Evolutionary conservation across 1,284 basidiomycete genomes (phyloP), one percentile per base, ranked within the genome.

Genomic region (Coriolopsis trogii): DNA sequence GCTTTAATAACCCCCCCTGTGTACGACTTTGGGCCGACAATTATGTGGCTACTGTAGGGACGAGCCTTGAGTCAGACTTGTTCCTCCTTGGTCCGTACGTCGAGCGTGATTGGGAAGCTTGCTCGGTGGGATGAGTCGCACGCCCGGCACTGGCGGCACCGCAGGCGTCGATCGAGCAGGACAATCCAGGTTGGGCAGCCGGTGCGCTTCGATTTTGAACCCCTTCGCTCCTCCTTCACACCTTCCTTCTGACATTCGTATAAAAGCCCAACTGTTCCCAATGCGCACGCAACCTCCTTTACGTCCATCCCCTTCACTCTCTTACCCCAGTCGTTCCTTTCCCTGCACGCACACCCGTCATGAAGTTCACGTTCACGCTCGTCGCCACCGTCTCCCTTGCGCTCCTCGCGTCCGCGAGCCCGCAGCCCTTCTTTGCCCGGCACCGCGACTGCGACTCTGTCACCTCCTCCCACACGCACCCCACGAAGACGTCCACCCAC

Each of bases 321-420:
- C 25, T 21, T 13, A 29, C 21, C 29, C 7, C 41, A 18, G 30
- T 28, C 28, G 18, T 39, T 18, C 41, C 31, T 16, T 13, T 18
- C 33, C 10, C 40, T 9, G 23, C 20, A 23, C 23, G 21, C 30
- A 4, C 16, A 15, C 29, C 1, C 37, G 36, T n/a, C 21, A 56
- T 56, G 55, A 44, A 46, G 21, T 15, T 47, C 34, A 43, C 30
- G 23, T 38, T 53, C 40, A 47, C 55, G 36, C 40, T 56, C 47
- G 15, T 56, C 31, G 26, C 40, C 37, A 36, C 44, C 25, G 23
- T 26, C 30, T 40, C 55, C 15, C 45, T 53, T 20, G 55, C 55
- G n/a, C 36, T 50, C 26, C 40, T 47, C 40, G 51, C 45, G 16
- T 20, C 40, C 37, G 55, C 55, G 3, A 50, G 37, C 36, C 45